Conservation (phyloP, 2,329 filamentous ascomycete species). For the Ophiocordyceps camponoti-floridani region DNA sequence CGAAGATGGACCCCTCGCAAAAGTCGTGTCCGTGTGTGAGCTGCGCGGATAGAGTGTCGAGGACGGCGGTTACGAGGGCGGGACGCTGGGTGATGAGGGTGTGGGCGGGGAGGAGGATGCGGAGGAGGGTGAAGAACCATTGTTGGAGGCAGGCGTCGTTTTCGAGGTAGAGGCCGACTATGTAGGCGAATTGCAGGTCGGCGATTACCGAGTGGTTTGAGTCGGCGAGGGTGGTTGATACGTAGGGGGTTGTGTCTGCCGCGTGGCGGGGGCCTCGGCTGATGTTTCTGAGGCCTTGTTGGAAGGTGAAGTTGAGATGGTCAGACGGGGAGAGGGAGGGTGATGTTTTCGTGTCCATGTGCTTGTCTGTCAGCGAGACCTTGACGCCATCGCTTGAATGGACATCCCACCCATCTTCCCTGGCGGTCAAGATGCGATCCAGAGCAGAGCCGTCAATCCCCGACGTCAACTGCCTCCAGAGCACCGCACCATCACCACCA, state of each 20-base stretch:
- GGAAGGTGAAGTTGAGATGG: conserved; percentile 30
- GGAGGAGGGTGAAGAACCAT: conserved; percentile 38
- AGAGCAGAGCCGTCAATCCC: conserved; percentile 27
- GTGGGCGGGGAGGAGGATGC: conserved; percentile 31
- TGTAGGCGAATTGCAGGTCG: conserved; percentile 43
- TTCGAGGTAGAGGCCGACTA: conserved; percentile 37
- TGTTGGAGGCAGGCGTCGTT: conserved; percentile 43
- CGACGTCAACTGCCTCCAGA: conserved; percentile 35
- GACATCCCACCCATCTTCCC: conserved; percentile 27
- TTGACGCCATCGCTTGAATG: conserved; percentile 34
- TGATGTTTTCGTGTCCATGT: conserved; percentile 20
- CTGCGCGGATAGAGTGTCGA: conserved; percentile 35
- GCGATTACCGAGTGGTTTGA: conserved; percentile 23
- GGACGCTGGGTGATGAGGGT: conserved; percentile 24
- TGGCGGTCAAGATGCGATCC: conserved; percentile 24
- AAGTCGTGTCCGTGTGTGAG: conserved; percentile 31
- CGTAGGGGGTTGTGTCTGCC: conserved; percentile 28
- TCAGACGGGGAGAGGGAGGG: conserved; percentile 14
- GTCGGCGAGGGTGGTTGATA: conserved; percentile 20
- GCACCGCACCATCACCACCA: conserved; percentile 14
- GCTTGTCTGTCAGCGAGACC: conserved; percentile 20
- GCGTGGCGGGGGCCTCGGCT: conserved; percentile 23
- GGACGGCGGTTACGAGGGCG: conserved; percentile 23
- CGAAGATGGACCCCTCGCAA: conserved; percentile 26
- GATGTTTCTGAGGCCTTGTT: conserved; percentile 22